Percentiles rank a stretch among this genome's conserved stretches.
These are phyloP conservation scores for Bisporella sp. DNA, from an alignment of 2,329 filamentous ascomycete species.

Conservation along the genomic window DNA sequence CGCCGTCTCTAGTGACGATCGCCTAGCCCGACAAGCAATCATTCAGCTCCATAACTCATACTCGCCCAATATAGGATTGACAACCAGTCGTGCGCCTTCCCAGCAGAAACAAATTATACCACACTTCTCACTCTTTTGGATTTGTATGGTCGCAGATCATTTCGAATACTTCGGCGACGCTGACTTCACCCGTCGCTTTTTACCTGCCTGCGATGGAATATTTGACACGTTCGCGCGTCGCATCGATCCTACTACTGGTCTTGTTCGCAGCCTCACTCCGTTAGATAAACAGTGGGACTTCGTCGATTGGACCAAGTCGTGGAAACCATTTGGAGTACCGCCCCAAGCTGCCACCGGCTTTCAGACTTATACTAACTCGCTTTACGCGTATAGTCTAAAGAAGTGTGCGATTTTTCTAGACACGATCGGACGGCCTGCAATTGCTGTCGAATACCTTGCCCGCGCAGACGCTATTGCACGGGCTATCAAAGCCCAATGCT, in stretches of 20 bases:
- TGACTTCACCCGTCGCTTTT: not conserved
- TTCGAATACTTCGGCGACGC: slow-evolving; percentile 1
- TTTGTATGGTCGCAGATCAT: slow-evolving; percentile 3
- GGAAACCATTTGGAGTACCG: slow-evolving; percentile 2
- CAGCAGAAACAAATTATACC: slow-evolving; percentile 5
- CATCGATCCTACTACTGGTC: not conserved
- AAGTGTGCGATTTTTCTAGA: not conserved
- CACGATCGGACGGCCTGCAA: not conserved
- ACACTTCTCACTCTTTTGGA: slow-evolving; percentile 7
- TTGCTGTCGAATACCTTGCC: not conserved
- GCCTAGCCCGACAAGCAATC: slow-evolving; percentile 27
- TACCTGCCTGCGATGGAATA: not conserved
- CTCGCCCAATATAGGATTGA: slow-evolving; percentile 1
- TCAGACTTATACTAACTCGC: not conserved
- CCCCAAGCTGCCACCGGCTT: slow-evolving; percentile 3
- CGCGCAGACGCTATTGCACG: not conserved
- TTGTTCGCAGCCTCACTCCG: not conserved
- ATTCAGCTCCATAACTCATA: slow-evolving; percentile 3
- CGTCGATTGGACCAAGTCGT: slow-evolving; percentile 3
- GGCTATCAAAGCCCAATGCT: not conserved
- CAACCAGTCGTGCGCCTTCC: slow-evolving; percentile 2
- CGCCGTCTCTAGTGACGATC: slow-evolving; percentile 25
- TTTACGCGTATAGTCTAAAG: not conserved
- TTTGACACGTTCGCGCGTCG: not conserved
- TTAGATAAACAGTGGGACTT: slow-evolving; percentile 1